Conservation (phyloP, 805 yeast species). For the Brettanomyces naardenensis region DNA sequence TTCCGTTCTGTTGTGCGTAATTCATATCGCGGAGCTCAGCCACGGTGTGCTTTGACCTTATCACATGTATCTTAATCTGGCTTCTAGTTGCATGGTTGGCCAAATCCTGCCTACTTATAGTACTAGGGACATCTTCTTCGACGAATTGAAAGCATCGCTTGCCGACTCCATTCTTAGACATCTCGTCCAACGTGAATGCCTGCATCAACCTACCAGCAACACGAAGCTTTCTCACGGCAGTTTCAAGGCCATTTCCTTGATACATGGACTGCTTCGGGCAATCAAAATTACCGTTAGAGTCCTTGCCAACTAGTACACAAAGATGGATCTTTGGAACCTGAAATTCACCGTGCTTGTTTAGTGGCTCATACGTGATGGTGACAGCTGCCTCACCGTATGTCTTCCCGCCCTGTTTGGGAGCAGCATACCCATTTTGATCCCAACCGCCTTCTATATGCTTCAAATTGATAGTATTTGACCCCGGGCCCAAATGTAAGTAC, state of each 20-base stretch:
- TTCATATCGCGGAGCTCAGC: conserved; percentile 70
- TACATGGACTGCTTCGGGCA: conserved; percentile 45
- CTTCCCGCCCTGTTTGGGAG: conserved; percentile 8
- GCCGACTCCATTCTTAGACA: conserved; percentile 73
- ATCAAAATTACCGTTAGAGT: conserved; percentile 65
- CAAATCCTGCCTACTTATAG: conserved; percentile 42
- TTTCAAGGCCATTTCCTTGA: conserved; percentile 60
- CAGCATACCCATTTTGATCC: conserved; percentile 26
- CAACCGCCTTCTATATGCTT: conserved; percentile 35
- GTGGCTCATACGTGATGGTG: conserved; percentile 42
- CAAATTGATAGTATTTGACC: conserved; percentile 51
- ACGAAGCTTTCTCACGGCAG: conserved; percentile 67
- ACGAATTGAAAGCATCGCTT: conserved; percentile 67
- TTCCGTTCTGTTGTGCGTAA: conserved; percentile 76
- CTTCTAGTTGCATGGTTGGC: conserved; percentile 31
- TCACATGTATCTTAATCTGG: conserved; percentile 71
- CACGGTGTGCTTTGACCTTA: conserved; percentile 58
- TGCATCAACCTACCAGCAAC: conserved; percentile 85
- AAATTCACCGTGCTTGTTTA: conserved; percentile 29
- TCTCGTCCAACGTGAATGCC: conserved; percentile 85
- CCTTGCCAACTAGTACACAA: conserved; percentile 68
- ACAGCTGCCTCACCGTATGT: conserved; percentile 11
- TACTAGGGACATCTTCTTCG: conserved; percentile 52
- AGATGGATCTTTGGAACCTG: conserved; percentile 71
- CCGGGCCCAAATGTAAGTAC: conserved; percentile 50